Percentiles rank a stretch among this genome's conserved stretches.
Evolutionary conservation across 495 filamentous ascomycete species (phyloP).

Genomic region (Delitschia confertaspora): DNA sequence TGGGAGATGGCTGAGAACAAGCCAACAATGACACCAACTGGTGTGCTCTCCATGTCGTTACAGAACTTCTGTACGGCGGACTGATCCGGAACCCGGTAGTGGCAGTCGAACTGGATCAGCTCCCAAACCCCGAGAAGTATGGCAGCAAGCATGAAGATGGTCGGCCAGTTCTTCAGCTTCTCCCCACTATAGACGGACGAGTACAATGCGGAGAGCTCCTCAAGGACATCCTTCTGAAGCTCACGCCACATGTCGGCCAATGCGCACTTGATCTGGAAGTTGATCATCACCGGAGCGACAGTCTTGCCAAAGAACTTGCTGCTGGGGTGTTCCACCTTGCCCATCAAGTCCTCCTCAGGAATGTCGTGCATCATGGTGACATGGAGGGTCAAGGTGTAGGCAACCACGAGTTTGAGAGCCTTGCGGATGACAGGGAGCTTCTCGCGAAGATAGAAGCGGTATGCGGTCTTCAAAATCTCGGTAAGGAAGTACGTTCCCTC

Average conservation of each 20-base stretch:
- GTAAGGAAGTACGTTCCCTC: conserved; percentile 88
- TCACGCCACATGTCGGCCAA: conserved; percentile 95
- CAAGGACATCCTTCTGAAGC: conserved; percentile 84
- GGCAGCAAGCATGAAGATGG: conserved; percentile 88
- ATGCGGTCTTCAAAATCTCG: conserved; percentile 86
- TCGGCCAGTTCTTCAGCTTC: conserved; percentile 93
- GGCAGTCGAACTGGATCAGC: conserved; percentile 93
- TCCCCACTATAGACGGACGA: conserved; percentile 90
- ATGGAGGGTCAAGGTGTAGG: conserved; percentile 86
- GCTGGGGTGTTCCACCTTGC: conserved; percentile 66
- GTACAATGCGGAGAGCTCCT: conserved; percentile 82
- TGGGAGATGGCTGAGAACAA: conserved; percentile 93
- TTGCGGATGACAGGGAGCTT: conserved; percentile 79
- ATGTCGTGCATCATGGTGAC: conserved; percentile 86
- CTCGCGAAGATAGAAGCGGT: conserved; percentile 77
- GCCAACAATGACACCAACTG: conserved; percentile 87
- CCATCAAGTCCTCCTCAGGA: conserved; percentile 62
- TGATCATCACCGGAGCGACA: conserved; percentile 92
- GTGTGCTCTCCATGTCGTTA: conserved; percentile 85
- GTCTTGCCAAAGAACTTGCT: conserved; percentile 81
- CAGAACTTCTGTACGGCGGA: conserved; percentile 84
- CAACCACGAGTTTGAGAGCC: conserved; percentile 80
- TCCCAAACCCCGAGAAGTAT: conserved; percentile 90
- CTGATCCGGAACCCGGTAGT: conserved; percentile 79
- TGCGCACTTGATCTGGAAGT: conserved; percentile 94